These are phyloP conservation scores for Eimeria acervulina DNA, from an alignment of 169 alveolate genomes.

Conservation along the genomic window DNA sequence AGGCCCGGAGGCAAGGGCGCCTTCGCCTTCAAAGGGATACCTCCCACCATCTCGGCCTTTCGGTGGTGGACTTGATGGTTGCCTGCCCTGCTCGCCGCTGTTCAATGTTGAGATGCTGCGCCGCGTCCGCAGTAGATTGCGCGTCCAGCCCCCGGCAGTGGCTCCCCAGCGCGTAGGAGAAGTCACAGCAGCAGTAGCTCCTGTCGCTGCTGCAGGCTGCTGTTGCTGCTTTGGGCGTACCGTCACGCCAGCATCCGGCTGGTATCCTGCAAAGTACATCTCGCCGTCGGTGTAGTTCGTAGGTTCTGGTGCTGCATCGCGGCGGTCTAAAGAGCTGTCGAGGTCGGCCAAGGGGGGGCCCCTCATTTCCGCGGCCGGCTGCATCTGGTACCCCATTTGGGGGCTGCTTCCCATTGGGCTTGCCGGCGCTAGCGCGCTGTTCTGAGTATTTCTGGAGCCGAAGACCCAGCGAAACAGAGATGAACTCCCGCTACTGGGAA, in stretches of 20 bases:
- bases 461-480: conserved; percentile 69
- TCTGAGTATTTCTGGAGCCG: conserved; percentile 18
- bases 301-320: conserved; percentile 11
- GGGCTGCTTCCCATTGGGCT: conserved; percentile 50
- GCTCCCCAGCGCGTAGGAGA: conserved; percentile 50
- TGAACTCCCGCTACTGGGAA: conserved; percentile 69
- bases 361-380: neutral
- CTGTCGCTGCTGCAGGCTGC: neutral
- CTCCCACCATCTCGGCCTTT: neutral
- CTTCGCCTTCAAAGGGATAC: neutral
- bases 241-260: neutral
- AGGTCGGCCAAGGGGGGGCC: neutral
- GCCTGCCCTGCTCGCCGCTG: neutral
- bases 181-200: neutral
- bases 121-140: conserved; percentile 34
- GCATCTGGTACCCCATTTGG: neutral
- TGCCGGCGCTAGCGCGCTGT: neutral
- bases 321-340: conserved; percentile 47
- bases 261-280: conserved; percentile 15
- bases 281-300: conserved; percentile 66
- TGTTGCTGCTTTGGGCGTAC: conserved; percentile 37
- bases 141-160: conserved; percentile 20
- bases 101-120: conserved; percentile 57
- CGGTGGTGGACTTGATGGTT: neutral
- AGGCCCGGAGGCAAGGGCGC: neutral